phyloP scores from a whole-genome alignment of 352 stramenopile species.

The Globisporangium lucens region DNA sequence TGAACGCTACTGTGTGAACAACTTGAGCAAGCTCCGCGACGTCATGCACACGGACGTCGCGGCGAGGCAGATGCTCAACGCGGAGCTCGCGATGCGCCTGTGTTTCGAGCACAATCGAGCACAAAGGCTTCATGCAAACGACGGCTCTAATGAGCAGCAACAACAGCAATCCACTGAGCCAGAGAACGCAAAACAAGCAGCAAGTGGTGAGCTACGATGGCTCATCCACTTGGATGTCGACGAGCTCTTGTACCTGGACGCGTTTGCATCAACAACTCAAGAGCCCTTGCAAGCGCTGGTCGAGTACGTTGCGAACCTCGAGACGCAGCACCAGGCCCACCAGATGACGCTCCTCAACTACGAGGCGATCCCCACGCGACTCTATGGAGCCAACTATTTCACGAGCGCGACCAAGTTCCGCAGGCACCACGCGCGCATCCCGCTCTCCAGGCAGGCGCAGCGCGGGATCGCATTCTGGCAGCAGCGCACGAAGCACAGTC shows the following conservation, averaged over 20 bases:
- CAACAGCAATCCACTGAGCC: background rate
- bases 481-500: slow-evolving; percentile 17
- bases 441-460: slow-evolving; percentile 19
- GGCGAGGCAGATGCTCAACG: slow-evolving; percentile 35
- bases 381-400: slow-evolving; percentile 28
- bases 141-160: background rate
- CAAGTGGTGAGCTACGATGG: slow-evolving; percentile 22
- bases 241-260: slow-evolving; percentile 33
- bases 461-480: slow-evolving; percentile 26
- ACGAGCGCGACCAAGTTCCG: slow-evolving; percentile 24
- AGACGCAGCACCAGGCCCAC: slow-evolving; percentile 14
- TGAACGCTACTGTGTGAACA: slow-evolving; percentile 2
- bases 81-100: slow-evolving; percentile 26
- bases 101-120: slow-evolving; percentile 17
- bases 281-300: background rate
- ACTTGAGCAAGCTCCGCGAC: slow-evolving; percentile 6
- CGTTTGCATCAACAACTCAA: slow-evolving; percentile 1
- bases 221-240: slow-evolving; percentile 40
- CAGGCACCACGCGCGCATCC: slow-evolving; percentile 24
- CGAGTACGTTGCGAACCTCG: slow-evolving; percentile 1
- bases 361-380: slow-evolving; percentile 26
- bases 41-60: slow-evolving; percentile 19
- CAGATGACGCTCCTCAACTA: slow-evolving; percentile 39
- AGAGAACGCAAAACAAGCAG: background rate
- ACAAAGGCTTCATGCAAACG: background rate